These are phyloP conservation scores for Dothidotthia symphoricarpi DNA, from an alignment of 2,329 filamentous ascomycete genomes.

Conservation along the genomic window DNA sequence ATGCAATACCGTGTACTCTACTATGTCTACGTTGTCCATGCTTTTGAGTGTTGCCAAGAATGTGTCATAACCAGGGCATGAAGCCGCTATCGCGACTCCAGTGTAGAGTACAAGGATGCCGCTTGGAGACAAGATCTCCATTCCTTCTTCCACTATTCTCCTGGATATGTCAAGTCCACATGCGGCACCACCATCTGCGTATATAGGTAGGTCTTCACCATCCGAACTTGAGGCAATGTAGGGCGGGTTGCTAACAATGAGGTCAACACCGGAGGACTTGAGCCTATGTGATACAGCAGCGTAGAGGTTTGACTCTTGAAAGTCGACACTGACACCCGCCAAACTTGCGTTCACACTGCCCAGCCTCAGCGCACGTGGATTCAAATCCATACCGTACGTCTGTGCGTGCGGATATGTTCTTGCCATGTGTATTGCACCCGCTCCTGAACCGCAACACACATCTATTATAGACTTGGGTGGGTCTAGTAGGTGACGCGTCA, in stretches of 20 bases:
- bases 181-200: slow-evolving; percentile 24
- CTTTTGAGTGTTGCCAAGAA: slow-evolving; percentile 18
- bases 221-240: slow-evolving; percentile 24
- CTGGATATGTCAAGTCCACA: slow-evolving; percentile 24
- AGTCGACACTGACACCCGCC: slow-evolving; percentile 12
- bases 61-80: slow-evolving; percentile 16
- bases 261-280: slow-evolving; percentile 12
- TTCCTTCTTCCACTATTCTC: slow-evolving; percentile 20
- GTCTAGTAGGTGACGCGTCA: slow-evolving; percentile 9
- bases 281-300: slow-evolving; percentile 11
- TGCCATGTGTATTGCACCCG: slow-evolving; percentile 26
- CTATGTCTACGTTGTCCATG: slow-evolving; percentile 11
- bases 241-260: slow-evolving; percentile 27
- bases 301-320: slow-evolving; percentile 22
- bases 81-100: slow-evolving; percentile 20
- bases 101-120: slow-evolving; percentile 25
- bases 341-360: slow-evolving; percentile 18
- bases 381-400: slow-evolving; percentile 21
- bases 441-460: slow-evolving; percentile 25
- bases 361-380: slow-evolving; percentile 18
- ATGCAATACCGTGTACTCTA: slow-evolving; percentile 22
- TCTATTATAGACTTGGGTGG: slow-evolving; percentile 16
- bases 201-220: slow-evolving; percentile 22
- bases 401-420: slow-evolving; percentile 16
- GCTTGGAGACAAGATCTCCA: slow-evolving; percentile 13